phyloP scores from a whole-genome alignment of 2,329 filamentous ascomycete genomes.

The Pseudogymnoascus sp. region DNA sequence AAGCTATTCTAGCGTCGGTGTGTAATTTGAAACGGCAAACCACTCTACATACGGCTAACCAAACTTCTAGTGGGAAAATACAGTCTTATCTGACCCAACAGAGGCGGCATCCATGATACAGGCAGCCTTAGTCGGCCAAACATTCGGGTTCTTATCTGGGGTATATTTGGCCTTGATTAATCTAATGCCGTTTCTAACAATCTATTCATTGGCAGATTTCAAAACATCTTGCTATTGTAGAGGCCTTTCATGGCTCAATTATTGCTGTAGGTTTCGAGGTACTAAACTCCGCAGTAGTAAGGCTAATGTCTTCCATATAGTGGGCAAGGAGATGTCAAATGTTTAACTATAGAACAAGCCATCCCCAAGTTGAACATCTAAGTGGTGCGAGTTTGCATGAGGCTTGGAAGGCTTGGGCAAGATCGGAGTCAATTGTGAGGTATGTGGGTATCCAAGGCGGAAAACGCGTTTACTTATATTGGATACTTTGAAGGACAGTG shows the following conservation, averaged over 20 bases:
- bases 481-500: conserved; percentile 26
- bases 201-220: conserved; percentile 11
- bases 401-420: conserved; percentile 16
- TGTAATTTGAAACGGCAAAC: background rate
- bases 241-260: conserved; percentile 15
- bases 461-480: too few relatives aligned
- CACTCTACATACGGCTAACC: too few relatives aligned
- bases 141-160: conserved; percentile 17
- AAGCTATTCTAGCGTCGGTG: conserved; percentile 15
- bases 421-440: conserved; percentile 14
- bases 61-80: conserved; percentile 12
- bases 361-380: background rate
- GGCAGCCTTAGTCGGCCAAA: conserved; percentile 14
- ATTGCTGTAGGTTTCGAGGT: conserved; percentile 12
- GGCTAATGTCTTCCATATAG: background rate
- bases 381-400: conserved; percentile 8
- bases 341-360: conserved; percentile 1
- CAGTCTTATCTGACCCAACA: background rate
- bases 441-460: background rate
- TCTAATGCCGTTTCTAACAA: background rate
- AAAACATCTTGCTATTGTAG: conserved; percentile 14
- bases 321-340: conserved; percentile 13
- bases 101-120: conserved; percentile 13
- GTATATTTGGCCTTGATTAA: conserved; percentile 7
- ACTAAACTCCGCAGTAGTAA: too few relatives aligned